Conservation (phyloP, 192 early-diverging fungal genomes). For the Linnemannia zychae region DNA sequence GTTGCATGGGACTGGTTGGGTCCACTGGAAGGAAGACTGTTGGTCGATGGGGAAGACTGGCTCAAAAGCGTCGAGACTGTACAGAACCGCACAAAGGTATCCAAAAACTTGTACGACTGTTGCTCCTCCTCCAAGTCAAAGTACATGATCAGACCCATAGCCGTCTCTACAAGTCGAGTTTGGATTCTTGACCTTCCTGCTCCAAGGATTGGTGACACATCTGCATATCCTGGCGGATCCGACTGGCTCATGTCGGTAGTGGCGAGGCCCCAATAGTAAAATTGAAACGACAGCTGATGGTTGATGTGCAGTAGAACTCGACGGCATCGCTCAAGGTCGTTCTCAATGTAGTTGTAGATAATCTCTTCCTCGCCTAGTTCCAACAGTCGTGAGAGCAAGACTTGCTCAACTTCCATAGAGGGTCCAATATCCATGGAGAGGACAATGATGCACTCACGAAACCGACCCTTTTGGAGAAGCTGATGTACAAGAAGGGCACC, state of each 20-base stretch:
- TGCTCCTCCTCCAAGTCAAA: conserved; percentile 16
- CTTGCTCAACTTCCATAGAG: not conserved
- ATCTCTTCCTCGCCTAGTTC: not conserved
- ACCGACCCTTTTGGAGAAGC: conserved; percentile 15
- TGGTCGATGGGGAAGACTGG: not conserved
- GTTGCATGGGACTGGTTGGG: not conserved
- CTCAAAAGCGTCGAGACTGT: not conserved
- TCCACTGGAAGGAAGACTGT: not conserved
- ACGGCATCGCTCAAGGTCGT: not conserved
- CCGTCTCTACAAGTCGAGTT: conserved; percentile 4
- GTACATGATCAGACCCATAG: conserved; percentile 5
- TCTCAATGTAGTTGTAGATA: not conserved
- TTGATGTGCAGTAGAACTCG: conserved; percentile 16
- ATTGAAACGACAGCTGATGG: conserved; percentile 17
- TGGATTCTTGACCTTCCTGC: conserved; percentile 1
- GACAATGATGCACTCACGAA: conserved; percentile 16
- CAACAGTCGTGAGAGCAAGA: conserved; percentile 1
- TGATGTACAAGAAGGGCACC: conserved; percentile 21
- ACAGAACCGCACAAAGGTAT: conserved; percentile 19
- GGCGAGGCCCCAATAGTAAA: conserved; percentile 14
- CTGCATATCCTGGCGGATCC: not conserved
- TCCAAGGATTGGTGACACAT: not conserved
- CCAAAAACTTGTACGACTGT: not conserved
- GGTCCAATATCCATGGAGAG: conserved; percentile 12
- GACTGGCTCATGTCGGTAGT: not conserved